phyloP scores from a whole-genome alignment of 1,284 basidiomycete genomes.

The Tremellales sp. region DNA sequence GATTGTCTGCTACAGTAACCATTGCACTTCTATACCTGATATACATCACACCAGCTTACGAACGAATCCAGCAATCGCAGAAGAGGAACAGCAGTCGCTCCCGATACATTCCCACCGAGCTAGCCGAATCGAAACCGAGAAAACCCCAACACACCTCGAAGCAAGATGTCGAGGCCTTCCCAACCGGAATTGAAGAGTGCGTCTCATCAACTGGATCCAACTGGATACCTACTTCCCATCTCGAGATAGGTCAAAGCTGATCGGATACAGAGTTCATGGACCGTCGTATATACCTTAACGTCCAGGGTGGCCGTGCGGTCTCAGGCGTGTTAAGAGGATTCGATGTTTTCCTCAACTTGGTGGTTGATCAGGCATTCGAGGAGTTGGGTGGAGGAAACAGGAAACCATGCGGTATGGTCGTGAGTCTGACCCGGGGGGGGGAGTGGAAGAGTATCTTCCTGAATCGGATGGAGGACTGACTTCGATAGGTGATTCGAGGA shows the following conservation, averaged over 20 bases:
- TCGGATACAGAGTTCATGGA: conserved; percentile 79
- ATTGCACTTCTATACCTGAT: neutral
- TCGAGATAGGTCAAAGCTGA: neutral
- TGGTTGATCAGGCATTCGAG: conserved; percentile 92
- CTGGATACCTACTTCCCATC: neutral
- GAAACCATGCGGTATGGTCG: conserved; percentile 82
- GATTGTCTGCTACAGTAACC: neutral
- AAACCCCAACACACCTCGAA: neutral
- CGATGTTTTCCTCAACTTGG: conserved; percentile 97
- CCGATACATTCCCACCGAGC: too few species aligned
- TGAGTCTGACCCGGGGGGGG: conserved; percentile 52
- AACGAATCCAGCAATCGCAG: too few species aligned
- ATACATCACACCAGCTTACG: too few species aligned
- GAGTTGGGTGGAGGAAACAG: conserved; percentile 86
- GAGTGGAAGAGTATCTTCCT: neutral
- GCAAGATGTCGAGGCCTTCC: conserved; percentile 77
- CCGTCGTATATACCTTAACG: conserved; percentile 89
- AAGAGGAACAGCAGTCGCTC: too few species aligned
- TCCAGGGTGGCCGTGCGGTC: conserved; percentile 94
- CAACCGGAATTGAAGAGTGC: conserved; percentile 90
- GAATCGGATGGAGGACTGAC: neutral
- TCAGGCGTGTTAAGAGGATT: conserved; percentile 94
- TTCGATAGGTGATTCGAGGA: conserved; percentile 79
- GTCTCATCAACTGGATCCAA: conserved; percentile 8
- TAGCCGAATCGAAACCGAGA: neutral